These are phyloP conservation scores for Aspergillus bridgeri DNA, from an alignment of 495 filamentous ascomycete species.

Conservation along the genomic window DNA sequence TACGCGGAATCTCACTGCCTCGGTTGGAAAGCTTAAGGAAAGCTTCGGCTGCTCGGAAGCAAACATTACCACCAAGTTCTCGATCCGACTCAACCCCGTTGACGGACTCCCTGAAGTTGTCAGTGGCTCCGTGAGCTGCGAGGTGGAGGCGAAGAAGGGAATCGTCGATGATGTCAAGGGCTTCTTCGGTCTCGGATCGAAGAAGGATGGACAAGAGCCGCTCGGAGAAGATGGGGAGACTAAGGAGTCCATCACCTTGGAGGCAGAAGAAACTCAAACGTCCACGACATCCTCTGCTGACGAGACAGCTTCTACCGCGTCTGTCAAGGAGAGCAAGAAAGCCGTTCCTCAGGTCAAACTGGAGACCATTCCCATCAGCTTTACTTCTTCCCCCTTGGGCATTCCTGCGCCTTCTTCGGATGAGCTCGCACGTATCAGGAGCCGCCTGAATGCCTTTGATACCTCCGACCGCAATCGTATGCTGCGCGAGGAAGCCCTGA, in stretches of 20 bases:
- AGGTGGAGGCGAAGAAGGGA: conserved; percentile 73
- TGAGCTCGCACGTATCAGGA: conserved; percentile 63
- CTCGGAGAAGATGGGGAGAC: conserved; percentile 58
- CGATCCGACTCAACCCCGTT: conserved; percentile 64
- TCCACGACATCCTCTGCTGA: conserved; percentile 42
- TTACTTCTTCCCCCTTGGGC: conserved; percentile 59
- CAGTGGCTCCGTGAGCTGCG: conserved; percentile 76
- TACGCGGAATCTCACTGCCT: conserved; percentile 80
- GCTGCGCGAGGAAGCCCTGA: conserved; percentile 81
- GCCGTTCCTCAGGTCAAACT: conserved; percentile 56
- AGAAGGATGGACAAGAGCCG: conserved; percentile 77
- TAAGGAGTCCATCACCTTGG: conserved; percentile 46
- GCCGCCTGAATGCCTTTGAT: conserved; percentile 75
- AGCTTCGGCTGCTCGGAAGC: conserved; percentile 70
- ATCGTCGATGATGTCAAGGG: conserved; percentile 92
- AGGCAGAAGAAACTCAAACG: conserved; percentile 47
- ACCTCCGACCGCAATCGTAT: conserved; percentile 73
- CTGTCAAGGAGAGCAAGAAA: conserved; percentile 48
- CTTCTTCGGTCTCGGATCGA: conserved; percentile 86
- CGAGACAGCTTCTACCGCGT: conserved; percentile 44
- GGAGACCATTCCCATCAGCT: conserved; percentile 66
- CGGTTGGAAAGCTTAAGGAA: conserved; percentile 69
- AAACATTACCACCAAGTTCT: conserved; percentile 77
- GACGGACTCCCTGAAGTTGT: conserved; percentile 82
- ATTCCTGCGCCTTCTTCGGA: conserved; percentile 51